A percentile compares a stretch with the other conserved stretches of the same genome.
Evolutionary conservation across 768 basidiomycete species (phyloP).

Genomic region (Mrakia blollopis): DNA sequence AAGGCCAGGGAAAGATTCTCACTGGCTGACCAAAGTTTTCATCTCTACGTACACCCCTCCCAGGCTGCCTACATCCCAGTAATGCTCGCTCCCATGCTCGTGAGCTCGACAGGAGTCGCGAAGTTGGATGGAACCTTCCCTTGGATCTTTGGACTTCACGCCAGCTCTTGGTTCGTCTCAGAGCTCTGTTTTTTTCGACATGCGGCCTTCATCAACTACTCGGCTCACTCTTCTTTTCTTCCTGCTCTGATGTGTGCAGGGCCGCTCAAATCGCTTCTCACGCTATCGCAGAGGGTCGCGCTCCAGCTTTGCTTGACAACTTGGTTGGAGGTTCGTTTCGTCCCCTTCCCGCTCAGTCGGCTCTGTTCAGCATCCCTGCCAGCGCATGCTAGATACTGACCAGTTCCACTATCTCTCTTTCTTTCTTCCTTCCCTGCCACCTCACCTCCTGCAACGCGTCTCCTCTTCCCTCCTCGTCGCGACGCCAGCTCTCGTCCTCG

Average conservation of each 20-base stretch:
- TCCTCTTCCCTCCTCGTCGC: not conserved
- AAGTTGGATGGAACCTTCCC: not conserved
- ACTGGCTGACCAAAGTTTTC: too few relatives aligned
- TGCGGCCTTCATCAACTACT: not conserved
- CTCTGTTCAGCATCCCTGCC: too few relatives aligned
- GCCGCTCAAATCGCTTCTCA: conserved; percentile 23
- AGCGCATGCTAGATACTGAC: too few relatives aligned
- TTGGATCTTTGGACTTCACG: conserved; percentile 7
- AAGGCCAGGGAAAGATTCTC: not conserved
- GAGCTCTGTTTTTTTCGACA: not conserved
- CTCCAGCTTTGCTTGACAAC: conserved; percentile 28
- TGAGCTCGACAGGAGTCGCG: conserved; percentile 13
- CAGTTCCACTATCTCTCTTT: too few relatives aligned
- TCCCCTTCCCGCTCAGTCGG: not conserved
- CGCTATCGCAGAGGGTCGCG: conserved; percentile 22
- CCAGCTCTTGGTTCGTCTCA: conserved; percentile 20
- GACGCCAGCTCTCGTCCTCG: conserved; percentile 30
- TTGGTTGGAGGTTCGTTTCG: conserved; percentile 28
- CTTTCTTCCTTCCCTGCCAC: not conserved
- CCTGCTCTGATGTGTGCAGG: not conserved
- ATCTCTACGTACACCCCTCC: too few relatives aligned
- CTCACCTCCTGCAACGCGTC: not conserved
- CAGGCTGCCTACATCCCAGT: conserved; percentile 21
- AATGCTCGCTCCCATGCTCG: conserved; percentile 8
- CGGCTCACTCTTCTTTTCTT: not conserved